These are phyloP conservation scores for Metarhizium album DNA, from an alignment of 2,329 filamentous ascomycete species.

Conservation along the genomic window DNA sequence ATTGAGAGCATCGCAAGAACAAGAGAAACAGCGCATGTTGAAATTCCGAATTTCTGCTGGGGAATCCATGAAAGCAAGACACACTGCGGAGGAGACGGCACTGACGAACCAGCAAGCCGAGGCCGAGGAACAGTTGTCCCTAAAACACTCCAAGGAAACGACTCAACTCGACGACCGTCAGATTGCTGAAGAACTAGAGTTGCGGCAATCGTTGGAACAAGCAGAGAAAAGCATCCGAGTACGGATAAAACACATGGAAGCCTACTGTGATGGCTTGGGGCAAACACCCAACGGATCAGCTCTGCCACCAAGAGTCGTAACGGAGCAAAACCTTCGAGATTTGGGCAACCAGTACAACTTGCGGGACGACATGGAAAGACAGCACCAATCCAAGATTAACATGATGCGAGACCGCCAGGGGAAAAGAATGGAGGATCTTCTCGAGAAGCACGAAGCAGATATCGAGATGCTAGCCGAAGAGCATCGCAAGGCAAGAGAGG, in stretches of 20 bases:
- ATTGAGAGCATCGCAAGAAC: conserved; percentile 33
- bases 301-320: conserved; percentile 43
- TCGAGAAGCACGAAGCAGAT: conserved; percentile 43
- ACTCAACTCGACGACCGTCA: conserved; percentile 50
- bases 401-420: conserved; percentile 54
- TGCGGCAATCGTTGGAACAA: conserved; percentile 42
- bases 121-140: conserved; percentile 40
- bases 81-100: conserved; percentile 35
- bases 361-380: conserved; percentile 46
- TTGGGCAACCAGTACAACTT: conserved; percentile 51
- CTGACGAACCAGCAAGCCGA: conserved; percentile 37
- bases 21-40: conserved; percentile 42
- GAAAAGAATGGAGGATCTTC: conserved; percentile 48
- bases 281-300: conserved; percentile 20
- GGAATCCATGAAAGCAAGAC: conserved; percentile 39
- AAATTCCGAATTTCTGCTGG: conserved; percentile 37
- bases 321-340: conserved; percentile 47
- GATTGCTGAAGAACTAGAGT: conserved; percentile 51
- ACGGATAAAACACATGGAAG: conserved; percentile 55
- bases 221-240: conserved; percentile 46
- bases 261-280: conserved; percentile 48
- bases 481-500: conserved; percentile 36
- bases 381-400: conserved; percentile 51
- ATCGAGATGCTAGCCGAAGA: conserved; percentile 33
- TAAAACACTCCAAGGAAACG: conserved; percentile 41